Evolutionary conservation across 1,139 yeast species (phyloP).

Genomic region (Candida glucosophila): DNA sequence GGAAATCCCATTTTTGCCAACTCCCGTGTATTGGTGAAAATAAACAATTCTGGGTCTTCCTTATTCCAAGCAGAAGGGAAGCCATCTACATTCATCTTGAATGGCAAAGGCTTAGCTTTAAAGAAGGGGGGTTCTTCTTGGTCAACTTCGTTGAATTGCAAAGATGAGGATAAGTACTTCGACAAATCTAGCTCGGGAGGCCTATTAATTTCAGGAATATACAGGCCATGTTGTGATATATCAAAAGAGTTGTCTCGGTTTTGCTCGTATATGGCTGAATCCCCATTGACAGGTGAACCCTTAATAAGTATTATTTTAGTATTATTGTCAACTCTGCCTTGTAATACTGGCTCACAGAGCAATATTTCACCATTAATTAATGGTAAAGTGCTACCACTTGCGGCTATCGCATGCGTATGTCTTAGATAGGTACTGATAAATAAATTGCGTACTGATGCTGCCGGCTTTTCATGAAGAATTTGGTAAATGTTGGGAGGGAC

Average conservation of each 20-base stretch:
- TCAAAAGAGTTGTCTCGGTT: slow-evolving; percentile 6
- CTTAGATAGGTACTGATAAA: slow-evolving; percentile 18
- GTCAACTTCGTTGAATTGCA: slow-evolving; percentile 12
- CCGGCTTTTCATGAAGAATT: slow-evolving; percentile 21
- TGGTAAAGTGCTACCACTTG: slow-evolving; percentile 27
- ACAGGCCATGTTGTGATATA: slow-evolving; percentile 3
- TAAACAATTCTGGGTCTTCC: slow-evolving; percentile 40
- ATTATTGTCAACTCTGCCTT: slow-evolving; percentile 40
- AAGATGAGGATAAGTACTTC: slow-evolving; percentile 24
- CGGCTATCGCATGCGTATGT: slow-evolving; percentile 21
- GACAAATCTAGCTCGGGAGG: slow-evolving; percentile 24
- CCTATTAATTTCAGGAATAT: too few relatives aligned
- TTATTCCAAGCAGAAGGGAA: slow-evolving; percentile 22
- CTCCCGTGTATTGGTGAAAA: slow-evolving; percentile 43
- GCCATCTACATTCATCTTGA: slow-evolving; percentile 16
- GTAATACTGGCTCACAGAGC: slow-evolving; percentile 66
- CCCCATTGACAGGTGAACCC: slow-evolving; percentile 11
- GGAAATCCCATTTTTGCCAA: slow-evolving; percentile 48
- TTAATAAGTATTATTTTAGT: slow-evolving; percentile 51
- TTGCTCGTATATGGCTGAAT: slow-evolving; percentile 4
- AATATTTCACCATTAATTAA: slow-evolving; percentile 43
- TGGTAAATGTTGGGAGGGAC: slow-evolving; percentile 39
- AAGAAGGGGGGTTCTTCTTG: slow-evolving; percentile 7
- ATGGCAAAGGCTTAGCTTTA: slow-evolving; percentile 22
- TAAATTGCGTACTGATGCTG: slow-evolving; percentile 18